Evolutionary conservation across 2,329 filamentous ascomycete species (phyloP), one percentile per base, ranked within the genome.

Genomic region (Penicillium decumbens): DNA sequence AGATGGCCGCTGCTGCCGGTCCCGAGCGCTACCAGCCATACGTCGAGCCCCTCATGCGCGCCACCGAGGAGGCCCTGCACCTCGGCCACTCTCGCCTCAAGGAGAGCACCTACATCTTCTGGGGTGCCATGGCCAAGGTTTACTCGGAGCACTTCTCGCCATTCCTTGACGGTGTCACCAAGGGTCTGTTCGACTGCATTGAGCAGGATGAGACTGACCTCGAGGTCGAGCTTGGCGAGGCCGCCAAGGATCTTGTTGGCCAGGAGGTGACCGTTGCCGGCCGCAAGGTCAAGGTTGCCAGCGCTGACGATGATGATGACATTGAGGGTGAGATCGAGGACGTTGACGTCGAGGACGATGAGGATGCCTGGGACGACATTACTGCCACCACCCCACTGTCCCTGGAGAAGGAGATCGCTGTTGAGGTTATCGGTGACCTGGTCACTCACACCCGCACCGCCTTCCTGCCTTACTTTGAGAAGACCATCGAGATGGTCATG

Each of bases 101-200:
- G 71, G 93, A 98, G 77, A 96, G 90, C 54, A 95, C 89, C 68
- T 98, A 95, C 75, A 95, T 97, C 55, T 80, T 98, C 47, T 98
- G 93, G 92, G 90, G 89, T 58, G 89, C 88, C 35, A 84, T 98
- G 67, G 87, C 92, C 55, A 95, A 95, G 76, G 89, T 97, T 8
- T 97, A 97, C 72, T 85, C 87, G 63, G 87, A 89, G 65, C 71
- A 74, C 49, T 76, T 77, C 56, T 61, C 71, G 48, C 71, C 71
- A 24, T 75, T 76, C 68, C 65, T 77, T 6, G 70, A 70, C 8
- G 73, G 74, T 30, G 72, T 74, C 30, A 67, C 75, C 49, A 72
- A 75, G 55, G 74, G 72, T 46, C 80, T 97, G 23, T 86, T 93
- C 58, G 84, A 89, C 51, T 92, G 89, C 65, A 82, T 97, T 27